phyloP scores from a whole-genome alignment of 2,329 filamentous ascomycete genomes.

The Botrytis aclada region DNA sequence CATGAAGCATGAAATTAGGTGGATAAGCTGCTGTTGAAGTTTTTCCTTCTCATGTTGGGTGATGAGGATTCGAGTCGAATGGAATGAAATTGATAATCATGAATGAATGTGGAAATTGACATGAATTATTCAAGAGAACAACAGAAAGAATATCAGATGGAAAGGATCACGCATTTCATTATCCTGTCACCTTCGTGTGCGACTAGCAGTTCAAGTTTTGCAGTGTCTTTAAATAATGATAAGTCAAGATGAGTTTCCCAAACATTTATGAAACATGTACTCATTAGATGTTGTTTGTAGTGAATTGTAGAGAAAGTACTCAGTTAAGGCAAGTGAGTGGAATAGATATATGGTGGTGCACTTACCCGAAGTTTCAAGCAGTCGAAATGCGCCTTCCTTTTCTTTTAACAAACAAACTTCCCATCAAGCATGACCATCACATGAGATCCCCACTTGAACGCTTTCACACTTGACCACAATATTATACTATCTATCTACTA shows the following conservation, averaged over 20 bases:
- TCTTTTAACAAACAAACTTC: background rate
- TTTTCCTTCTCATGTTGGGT: background rate
- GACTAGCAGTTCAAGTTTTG: background rate
- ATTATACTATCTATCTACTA: background rate
- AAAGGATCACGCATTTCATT: background rate
- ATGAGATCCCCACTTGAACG: background rate
- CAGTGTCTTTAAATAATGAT: background rate
- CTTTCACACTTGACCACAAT: background rate
- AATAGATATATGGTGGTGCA: background rate
- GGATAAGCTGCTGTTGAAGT: background rate
- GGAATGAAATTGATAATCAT: background rate
- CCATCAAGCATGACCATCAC: background rate
- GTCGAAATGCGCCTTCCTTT: conserved; percentile 3
- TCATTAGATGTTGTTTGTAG: background rate
- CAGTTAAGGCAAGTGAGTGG: background rate
- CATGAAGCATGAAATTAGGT: background rate
- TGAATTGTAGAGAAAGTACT: background rate
- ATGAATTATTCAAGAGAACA: background rate
- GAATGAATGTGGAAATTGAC: background rate
- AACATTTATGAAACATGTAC: no score
- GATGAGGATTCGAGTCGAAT: background rate
- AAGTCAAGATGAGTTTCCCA: background rate
- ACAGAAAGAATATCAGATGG: background rate
- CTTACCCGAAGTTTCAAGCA: conserved; percentile 6
- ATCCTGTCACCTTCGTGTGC: background rate